These are phyloP conservation scores for Hemisphaericaspora xylanilytica DNA, from an alignment of 1,139 yeast species.

Conservation along the genomic window DNA sequence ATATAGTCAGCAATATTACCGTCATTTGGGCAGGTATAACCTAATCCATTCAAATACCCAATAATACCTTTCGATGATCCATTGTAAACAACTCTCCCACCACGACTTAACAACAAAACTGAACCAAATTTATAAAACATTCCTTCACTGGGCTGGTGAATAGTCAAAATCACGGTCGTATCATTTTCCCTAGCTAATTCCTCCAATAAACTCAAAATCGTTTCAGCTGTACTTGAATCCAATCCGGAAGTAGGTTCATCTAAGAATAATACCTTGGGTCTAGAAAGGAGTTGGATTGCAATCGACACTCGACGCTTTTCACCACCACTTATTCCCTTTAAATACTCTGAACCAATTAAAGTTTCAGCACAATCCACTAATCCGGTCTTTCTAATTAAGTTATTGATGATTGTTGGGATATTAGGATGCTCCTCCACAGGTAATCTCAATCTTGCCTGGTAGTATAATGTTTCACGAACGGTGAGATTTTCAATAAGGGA, in stretches of 20 bases:
- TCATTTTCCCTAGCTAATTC: slow-evolving; percentile 53
- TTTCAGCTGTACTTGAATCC: slow-evolving; percentile 71
- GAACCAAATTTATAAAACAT: slow-evolving; percentile 64
- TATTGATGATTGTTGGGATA: slow-evolving; percentile 38
- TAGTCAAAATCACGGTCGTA: slow-evolving; percentile 72
- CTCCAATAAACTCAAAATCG: slow-evolving; percentile 60
- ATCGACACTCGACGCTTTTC: slow-evolving; percentile 76
- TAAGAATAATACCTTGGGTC: slow-evolving; percentile 62
- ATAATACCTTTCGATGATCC: slow-evolving; percentile 44
- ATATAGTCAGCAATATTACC: slow-evolving; percentile 71
- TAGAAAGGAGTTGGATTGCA: slow-evolving; percentile 66
- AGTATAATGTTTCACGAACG: slow-evolving; percentile 66
- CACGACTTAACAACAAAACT: slow-evolving; percentile 64
- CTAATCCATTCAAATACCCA: slow-evolving; percentile 43
- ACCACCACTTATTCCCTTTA: slow-evolving; percentile 81
- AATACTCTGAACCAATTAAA: slow-evolving; percentile 63
- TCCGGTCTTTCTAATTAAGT: slow-evolving; percentile 60
- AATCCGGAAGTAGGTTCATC: slow-evolving; percentile 90
- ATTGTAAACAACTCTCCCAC: slow-evolving; percentile 69
- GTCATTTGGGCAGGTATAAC: slow-evolving; percentile 51
- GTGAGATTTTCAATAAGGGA: slow-evolving; percentile 64
- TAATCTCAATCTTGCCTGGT: slow-evolving; percentile 64
- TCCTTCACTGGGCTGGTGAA: slow-evolving; percentile 79
- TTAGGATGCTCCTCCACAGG: slow-evolving; percentile 27
- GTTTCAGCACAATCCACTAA: slow-evolving; percentile 71